Base-by-base conservation (phyloP, 176 grass and related monocot genomes). In the Bonia amplexicaulis region DNA sequence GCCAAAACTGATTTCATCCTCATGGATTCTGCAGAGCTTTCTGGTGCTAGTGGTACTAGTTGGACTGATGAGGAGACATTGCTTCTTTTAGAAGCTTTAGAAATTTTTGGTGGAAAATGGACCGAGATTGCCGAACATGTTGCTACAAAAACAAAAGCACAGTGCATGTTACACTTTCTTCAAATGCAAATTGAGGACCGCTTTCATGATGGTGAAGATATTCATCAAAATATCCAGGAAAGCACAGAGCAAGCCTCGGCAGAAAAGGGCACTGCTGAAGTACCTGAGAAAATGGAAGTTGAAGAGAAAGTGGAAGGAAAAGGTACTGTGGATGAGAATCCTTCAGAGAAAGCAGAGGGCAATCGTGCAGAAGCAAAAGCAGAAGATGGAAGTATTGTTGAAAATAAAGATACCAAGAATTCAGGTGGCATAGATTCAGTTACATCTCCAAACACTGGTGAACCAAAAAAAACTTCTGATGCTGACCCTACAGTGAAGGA, bases 41-140 rank as follows among this genome's bases (percentile, higher is more conserved):
- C 96, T 87, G 96, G 91, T 88, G 93, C 88, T 85, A 90, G 91
- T 80, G 97, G 93, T 84, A 93, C 93, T 82, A 99, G 86, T 54
- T 99, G 97, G 97, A 94, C 97, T 85, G 97, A 99, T 87, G 91
- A 99, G 48, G 97, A 99, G 76, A 96, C 97, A 29, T 79, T 99
- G 79, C 91, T 99, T 84, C 92, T 99, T 91, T 81, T 99, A 72
- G 97, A 99, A 94, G 97, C 88, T 66, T 84, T 96, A 80, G 97
- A 99, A 91, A 88, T 99, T 89, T 99, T 99, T 81, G 97, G 91
- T 49, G 97, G 89, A 63, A 99, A 99, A 79, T 99, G 97, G 96
- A 92, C 90, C 69, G 97, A 99, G 85, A 99, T 99, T 84, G 93
- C 97, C 12, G 97, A 99, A 80, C 97, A 99, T 86, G 97, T 99